Conservation (phyloP, 2,329 filamentous ascomycete genomes). For the Diaporthe citrichinensis region DNA sequence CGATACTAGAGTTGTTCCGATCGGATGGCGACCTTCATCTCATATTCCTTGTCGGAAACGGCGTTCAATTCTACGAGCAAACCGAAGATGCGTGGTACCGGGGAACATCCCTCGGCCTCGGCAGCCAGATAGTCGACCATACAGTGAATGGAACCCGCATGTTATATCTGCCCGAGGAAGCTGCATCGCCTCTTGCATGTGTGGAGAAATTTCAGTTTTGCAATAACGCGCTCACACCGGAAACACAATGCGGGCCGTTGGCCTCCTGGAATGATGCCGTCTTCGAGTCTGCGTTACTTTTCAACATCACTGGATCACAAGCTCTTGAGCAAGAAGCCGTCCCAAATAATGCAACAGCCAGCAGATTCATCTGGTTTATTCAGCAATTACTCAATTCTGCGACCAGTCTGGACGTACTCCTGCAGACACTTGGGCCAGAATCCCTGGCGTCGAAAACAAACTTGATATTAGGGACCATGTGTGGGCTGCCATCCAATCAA, state of each 20-base stretch:
- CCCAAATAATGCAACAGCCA: background rate
- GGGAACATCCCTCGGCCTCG: background rate
- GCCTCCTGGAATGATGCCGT: background rate
- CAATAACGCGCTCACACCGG: background rate
- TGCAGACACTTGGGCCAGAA: background rate
- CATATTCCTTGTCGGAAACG: conserved; percentile 29
- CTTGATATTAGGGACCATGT: background rate
- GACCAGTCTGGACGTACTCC: too few species aligned
- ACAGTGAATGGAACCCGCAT: accelerated
- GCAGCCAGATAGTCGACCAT: background rate
- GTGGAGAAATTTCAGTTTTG: conserved; percentile 27
- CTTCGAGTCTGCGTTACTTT: background rate
- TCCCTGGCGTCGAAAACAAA: background rate
- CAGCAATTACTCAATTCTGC: too few species aligned
- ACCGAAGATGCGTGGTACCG: conserved; percentile 37
- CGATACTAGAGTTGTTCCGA: conserved; percentile 14
- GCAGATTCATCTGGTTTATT: accelerated
- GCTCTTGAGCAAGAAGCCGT: background rate
- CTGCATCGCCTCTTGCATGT: conserved; percentile 39
- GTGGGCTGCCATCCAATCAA: conserved; percentile 32
- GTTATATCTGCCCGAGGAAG: conserved; percentile 21
- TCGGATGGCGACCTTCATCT: conserved; percentile 13
- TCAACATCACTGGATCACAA: background rate
- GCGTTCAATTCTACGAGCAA: background rate
- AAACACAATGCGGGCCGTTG: background rate